Evolutionary conservation across 495 filamentous ascomycete species (phyloP).

Genomic region (Trichocladium uniseriatum): DNA sequence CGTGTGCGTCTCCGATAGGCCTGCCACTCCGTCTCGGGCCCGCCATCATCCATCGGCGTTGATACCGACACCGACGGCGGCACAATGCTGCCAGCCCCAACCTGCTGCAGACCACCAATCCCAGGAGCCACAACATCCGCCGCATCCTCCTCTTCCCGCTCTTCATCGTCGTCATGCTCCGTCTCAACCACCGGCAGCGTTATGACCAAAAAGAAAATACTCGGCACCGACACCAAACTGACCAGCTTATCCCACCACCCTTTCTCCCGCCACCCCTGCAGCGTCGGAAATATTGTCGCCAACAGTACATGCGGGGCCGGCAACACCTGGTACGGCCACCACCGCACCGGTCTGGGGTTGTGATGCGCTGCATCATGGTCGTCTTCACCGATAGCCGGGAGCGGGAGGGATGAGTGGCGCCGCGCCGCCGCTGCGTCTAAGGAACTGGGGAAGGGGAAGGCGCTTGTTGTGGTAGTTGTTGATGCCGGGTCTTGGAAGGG

Average conservation of each 20-base stretch:
- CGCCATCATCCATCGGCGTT: constrained; percentile 9
- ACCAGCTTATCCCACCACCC: constrained; percentile 64
- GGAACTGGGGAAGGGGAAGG: constrained; percentile 23
- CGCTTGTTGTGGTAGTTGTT: constrained; percentile 26
- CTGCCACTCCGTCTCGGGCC: constrained; percentile 42
- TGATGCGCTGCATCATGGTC: too few species aligned
- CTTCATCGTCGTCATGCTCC: constrained; percentile 37
- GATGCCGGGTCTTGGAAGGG: constrained; percentile 25
- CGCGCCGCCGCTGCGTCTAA: constrained; percentile 14
- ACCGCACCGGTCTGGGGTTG: constrained; percentile 39
- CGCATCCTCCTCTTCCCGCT: constrained; percentile 32
- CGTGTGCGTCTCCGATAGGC: constrained; percentile 40
- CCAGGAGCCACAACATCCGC: constrained; percentile 18
- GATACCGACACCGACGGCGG: constrained; percentile 24
- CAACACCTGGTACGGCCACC: constrained; percentile 70
- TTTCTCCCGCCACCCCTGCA: constrained; percentile 72
- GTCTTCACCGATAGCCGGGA: too few species aligned
- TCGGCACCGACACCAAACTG: constrained; percentile 73
- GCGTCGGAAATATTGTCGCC: constrained; percentile 77
- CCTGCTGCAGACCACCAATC: neutral
- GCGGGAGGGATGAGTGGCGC: constrained; percentile 17
- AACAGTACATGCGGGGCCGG: constrained; percentile 60
- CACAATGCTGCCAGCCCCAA: constrained; percentile 17
- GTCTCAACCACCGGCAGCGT: constrained; percentile 86
- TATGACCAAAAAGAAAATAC: constrained; percentile 80